These are phyloP conservation scores for Calonectria pauciramosa DNA, from an alignment of 2,329 filamentous ascomycete genomes.

Conservation along the genomic window DNA sequence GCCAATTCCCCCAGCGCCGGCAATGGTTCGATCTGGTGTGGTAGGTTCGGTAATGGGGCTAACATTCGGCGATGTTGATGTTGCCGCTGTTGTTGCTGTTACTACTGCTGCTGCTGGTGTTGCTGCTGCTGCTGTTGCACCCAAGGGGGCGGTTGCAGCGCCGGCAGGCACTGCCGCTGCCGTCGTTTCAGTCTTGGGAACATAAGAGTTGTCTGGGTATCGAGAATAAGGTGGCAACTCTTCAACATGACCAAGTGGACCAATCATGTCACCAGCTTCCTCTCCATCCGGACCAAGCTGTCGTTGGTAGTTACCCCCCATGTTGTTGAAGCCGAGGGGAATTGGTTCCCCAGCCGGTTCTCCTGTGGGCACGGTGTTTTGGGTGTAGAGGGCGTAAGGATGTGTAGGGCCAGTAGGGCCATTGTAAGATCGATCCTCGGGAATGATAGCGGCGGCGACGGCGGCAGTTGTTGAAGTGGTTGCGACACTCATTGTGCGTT, in stretches of 20 bases:
- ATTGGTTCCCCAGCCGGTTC: conserved; percentile 65
- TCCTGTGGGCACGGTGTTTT: conserved; percentile 72
- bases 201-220: conserved; percentile 82
- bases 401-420: conserved; percentile 80
- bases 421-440: conserved; percentile 62
- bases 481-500: conserved; percentile 77
- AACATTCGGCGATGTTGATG: neutral
- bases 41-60: conserved; percentile 24
- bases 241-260: conserved; percentile 89
- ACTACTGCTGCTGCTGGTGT: no score
- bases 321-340: conserved; percentile 81
- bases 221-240: conserved; percentile 92
- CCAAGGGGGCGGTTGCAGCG: conserved; percentile 10
- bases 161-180: conserved; percentile 20
- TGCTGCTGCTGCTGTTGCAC: neutral
- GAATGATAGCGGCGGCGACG: conserved; percentile 65
- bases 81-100: conserved; percentile 4
- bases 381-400: conserved; percentile 88
- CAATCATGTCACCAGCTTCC: conserved; percentile 88
- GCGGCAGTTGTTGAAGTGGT: conserved; percentile 79
- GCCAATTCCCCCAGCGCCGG: conserved; percentile 73
- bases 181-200: conserved; percentile 37
- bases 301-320: conserved; percentile 76
- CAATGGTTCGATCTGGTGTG: conserved; percentile 48
- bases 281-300: conserved; percentile 85